These are phyloP conservation scores for Ilyonectria destructans DNA, from an alignment of 2,329 filamentous ascomycete species.

Conservation along the genomic window DNA sequence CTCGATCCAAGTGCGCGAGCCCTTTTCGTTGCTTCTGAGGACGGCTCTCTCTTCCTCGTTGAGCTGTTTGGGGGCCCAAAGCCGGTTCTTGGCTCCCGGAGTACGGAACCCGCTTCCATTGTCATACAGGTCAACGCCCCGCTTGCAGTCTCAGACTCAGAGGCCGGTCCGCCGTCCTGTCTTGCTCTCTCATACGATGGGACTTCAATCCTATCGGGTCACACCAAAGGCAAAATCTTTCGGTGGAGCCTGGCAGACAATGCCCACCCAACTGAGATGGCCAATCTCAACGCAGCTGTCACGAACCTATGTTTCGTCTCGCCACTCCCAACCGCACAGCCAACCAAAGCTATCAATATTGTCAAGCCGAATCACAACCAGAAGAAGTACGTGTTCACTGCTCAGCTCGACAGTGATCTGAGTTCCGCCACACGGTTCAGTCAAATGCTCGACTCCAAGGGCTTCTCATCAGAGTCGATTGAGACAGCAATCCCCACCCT, in stretches of 20 bases:
- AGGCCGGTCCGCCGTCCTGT: slow-evolving; percentile 77
- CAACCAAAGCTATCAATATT: slow-evolving; percentile 72
- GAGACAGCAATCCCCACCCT: slow-evolving; percentile 68
- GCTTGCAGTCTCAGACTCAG: slow-evolving; percentile 72
- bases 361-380: slow-evolving; percentile 85
- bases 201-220: slow-evolving; percentile 84
- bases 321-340: slow-evolving; percentile 63
- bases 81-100: slow-evolving; percentile 69
- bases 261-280: slow-evolving; percentile 77
- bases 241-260: slow-evolving; percentile 85
- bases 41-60: slow-evolving; percentile 85
- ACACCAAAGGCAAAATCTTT: slow-evolving; percentile 83
- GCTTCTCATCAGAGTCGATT: slow-evolving; percentile 64
- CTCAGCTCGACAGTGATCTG: slow-evolving; percentile 71
- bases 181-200: slow-evolving; percentile 87
- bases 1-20: slow-evolving; percentile 89
- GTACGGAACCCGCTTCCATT: slow-evolving; percentile 69
- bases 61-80: slow-evolving; percentile 77
- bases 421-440: slow-evolving; percentile 61
- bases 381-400: slow-evolving; percentile 76
- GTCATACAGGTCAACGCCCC: slow-evolving; percentile 70
- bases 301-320: slow-evolving; percentile 85
- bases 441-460: slow-evolving; percentile 62
- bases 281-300: slow-evolving; percentile 84
- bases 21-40: slow-evolving; percentile 85